Conservation (phyloP, 192 early-diverging fungal genomes). For the Coemansia sp. region DNA sequence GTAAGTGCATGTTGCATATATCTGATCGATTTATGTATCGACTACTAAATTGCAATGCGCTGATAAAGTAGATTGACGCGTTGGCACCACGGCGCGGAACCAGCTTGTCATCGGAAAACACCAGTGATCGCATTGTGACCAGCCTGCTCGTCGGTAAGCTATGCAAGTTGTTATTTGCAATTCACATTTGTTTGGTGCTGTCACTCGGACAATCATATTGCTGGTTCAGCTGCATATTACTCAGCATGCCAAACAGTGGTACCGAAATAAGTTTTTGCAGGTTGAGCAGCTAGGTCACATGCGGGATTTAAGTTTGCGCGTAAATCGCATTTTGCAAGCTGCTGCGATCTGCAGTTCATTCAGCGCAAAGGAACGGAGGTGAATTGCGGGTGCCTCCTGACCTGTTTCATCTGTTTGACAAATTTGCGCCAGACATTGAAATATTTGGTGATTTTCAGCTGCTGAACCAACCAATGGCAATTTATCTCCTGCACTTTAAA, state of each 20-base stretch:
- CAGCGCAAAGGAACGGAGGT: background rate
- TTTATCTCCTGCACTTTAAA: background rate
- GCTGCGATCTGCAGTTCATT: slow-evolving; percentile 5
- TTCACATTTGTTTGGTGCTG: no score
- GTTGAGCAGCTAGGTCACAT: slow-evolving; percentile 7
- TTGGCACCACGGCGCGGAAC: slow-evolving; percentile 73
- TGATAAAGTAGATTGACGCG: slow-evolving; percentile 67
- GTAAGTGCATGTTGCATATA: slow-evolving; percentile 9
- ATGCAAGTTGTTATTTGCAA: background rate
- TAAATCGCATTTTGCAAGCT: slow-evolving; percentile 10
- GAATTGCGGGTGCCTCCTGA: background rate
- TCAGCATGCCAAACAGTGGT: no score
- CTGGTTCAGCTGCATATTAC: no score
- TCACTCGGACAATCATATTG: no score
- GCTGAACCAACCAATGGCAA: background rate
- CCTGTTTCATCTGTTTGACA: background rate
- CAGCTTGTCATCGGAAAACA: slow-evolving; percentile 72
- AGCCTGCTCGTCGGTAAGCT: slow-evolving; percentile 65
- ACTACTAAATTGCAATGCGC: background rate
- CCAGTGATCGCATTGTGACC: slow-evolving; percentile 85
- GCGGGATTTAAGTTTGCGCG: background rate
- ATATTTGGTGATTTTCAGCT: background rate
- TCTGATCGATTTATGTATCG: background rate
- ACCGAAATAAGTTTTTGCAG: background rate
- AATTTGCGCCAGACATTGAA: background rate